Evolutionary conservation across 2,329 filamentous ascomycete genomes (phyloP), one percentile per base, ranked within the genome.

Genomic region (Dactylellina sp.): DNA sequence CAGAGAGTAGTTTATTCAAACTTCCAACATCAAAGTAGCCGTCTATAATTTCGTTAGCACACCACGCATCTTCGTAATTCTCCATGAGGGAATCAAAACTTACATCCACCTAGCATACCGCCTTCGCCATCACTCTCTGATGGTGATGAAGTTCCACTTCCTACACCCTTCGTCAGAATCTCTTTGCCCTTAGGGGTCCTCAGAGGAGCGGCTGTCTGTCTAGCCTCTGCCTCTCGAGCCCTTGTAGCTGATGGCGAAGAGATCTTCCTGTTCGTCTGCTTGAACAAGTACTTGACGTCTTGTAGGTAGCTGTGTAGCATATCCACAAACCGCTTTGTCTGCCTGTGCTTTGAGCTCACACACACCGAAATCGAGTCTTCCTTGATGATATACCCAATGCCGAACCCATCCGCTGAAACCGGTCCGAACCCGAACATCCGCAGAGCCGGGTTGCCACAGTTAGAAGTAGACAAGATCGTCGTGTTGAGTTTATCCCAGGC

Each of bases 331-430:
- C 95, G 89, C 77, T 89, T 89, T 0, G 95, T 99, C 83, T 99
- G 95, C 42, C 95, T 85, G 81, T 99, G 95, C 82, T 97, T 97
- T 79, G 91, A 95, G 12, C 90, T 91, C 0, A 93, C 93, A 81
- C 95, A 98, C 75, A 99, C 94, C 50, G 89, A 92, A 74, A 98
- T 91, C 53, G 88, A 87, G 59, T 95, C 91, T 77, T 96, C 92
- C 82, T 99, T 99, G 86, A 99, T 97, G 79, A 99, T 98, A 83
- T 99, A 99, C 1, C 95, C 95, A 64, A 99, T 97, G 28, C 95
- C 95, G 79, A 98, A 98, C 0, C 95, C 95, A 77, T 97, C 93
- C 1, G 89, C 94, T 0, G 91, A 94, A 0, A 94, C 96, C 0
- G 95, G 95, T 0, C 95, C 95, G 80, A 99, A 99, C 2, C 95